phyloP scores from a whole-genome alignment of 2,329 filamentous ascomycete species.

The Cladophialophora bantiana region DNA sequence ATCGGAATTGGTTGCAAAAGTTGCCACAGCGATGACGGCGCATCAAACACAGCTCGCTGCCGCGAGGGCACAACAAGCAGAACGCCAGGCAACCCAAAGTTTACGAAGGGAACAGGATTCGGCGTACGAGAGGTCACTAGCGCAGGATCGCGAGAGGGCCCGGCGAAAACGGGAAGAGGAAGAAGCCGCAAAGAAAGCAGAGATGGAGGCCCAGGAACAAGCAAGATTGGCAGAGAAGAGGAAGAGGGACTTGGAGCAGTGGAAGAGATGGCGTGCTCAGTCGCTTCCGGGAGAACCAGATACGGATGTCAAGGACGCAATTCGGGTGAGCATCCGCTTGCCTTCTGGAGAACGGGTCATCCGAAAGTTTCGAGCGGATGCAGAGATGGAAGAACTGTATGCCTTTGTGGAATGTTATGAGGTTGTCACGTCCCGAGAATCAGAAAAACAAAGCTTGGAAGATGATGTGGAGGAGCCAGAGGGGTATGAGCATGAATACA shows the following conservation, averaged over 20 bases:
- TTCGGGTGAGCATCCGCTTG: slow-evolving; percentile 71
- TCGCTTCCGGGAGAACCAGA: slow-evolving; percentile 73
- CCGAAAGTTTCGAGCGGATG: slow-evolving; percentile 73
- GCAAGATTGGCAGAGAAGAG: slow-evolving; percentile 62
- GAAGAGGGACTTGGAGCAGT: slow-evolving; percentile 67
- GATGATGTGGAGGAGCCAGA: slow-evolving; percentile 61
- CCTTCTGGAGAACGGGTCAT: slow-evolving; percentile 76
- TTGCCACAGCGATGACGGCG: slow-evolving; percentile 75
- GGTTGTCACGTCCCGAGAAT: slow-evolving; percentile 56
- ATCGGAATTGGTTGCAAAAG: slow-evolving; percentile 74
- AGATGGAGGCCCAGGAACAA: slow-evolving; percentile 62
- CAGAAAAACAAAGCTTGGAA: slow-evolving; percentile 39
- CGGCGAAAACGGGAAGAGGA: slow-evolving; percentile 78
- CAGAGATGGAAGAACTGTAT: slow-evolving; percentile 85
- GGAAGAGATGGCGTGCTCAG: slow-evolving; percentile 79
- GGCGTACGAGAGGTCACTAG: slow-evolving; percentile 90
- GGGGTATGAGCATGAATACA: slow-evolving; percentile 79
- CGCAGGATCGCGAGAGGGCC: slow-evolving; percentile 84
- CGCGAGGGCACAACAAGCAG: slow-evolving; percentile 76
- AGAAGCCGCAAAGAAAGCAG: slow-evolving; percentile 65
- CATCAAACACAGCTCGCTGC: slow-evolving; percentile 77
- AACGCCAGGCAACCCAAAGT: slow-evolving; percentile 80
- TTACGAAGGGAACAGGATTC: slow-evolving; percentile 89
- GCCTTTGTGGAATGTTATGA: slow-evolving; percentile 95
- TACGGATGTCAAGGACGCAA: slow-evolving; percentile 68